A percentile compares a stretch with the other conserved stretches of the same genome.
phyloP scores from a whole-genome alignment of 306 rosid species.

The Rubus idaeus region DNA sequence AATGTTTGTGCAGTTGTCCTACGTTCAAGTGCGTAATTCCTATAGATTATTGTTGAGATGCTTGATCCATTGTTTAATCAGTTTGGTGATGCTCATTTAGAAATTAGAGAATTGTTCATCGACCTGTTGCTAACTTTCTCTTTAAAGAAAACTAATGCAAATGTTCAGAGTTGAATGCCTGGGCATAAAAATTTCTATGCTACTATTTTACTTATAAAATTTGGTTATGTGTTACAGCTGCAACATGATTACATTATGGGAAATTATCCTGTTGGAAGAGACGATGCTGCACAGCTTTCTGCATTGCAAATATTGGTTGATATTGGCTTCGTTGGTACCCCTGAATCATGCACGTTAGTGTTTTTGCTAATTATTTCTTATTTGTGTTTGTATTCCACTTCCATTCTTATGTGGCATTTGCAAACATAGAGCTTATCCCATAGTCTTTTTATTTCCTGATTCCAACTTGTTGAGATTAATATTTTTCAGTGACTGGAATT shows the following conservation, averaged over 20 bases:
- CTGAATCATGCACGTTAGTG: constrained; percentile 86
- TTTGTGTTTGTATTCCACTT: constrained; percentile 11
- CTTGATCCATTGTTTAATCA: neutral
- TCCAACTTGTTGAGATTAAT: constrained; percentile 23
- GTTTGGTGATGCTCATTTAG: neutral
- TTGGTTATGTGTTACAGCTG: constrained; percentile 56
- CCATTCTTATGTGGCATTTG: constrained; percentile 7
- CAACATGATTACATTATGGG: constrained; percentile 95
- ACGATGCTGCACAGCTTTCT: constrained; percentile 88
- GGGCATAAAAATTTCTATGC: neutral
- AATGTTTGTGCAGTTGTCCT: constrained; percentile 90
- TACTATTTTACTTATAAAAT: constrained; percentile 8
- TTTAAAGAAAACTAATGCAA: neutral
- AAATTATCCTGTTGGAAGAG: constrained; percentile 92
- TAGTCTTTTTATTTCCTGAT: neutral
- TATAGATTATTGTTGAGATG: constrained; percentile 4
- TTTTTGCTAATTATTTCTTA: constrained; percentile 26
- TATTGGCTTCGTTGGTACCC: constrained; percentile 66
- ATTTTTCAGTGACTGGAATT: constrained; percentile 81
- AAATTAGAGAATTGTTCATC: neutral
- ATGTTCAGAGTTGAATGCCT: constrained; percentile 1
- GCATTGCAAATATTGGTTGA: constrained; percentile 89
- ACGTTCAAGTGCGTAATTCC: constrained; percentile 68
- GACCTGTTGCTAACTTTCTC: neutral
- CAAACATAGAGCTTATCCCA: neutral